These are phyloP conservation scores for Pittosporum tobira DNA, from an alignment of 129 eudicot species.

Conservation along the genomic window DNA sequence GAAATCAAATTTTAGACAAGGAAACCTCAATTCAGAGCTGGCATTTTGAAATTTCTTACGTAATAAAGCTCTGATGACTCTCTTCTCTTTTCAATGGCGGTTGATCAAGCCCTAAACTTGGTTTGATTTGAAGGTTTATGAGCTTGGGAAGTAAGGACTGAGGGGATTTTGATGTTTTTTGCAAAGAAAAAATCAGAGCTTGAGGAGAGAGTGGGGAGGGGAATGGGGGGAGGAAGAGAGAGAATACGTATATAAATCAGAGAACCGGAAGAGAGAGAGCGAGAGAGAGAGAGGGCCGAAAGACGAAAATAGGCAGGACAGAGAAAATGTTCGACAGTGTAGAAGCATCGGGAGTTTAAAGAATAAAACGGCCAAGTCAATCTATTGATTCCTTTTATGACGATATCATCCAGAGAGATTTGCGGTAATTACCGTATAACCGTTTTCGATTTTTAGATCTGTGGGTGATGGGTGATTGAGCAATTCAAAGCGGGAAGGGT, in stretches of 20 bases:
- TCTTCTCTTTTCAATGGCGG: conserved; percentile 23
- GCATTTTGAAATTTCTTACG: conserved; percentile 5
- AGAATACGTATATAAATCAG: no score
- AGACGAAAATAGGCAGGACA: conserved; percentile 8
- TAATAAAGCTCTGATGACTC: background rate
- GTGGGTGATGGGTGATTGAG: background rate
- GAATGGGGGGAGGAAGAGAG: no score
- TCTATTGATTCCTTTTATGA: background rate
- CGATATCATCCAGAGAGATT: background rate
- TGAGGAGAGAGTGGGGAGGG: background rate
- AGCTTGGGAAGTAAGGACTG: background rate
- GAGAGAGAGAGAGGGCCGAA: conserved; percentile 9
- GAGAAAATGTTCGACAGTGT: conserved; percentile 8
- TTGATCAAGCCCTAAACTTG: no score
- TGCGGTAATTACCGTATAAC: background rate
- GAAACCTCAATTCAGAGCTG: background rate
- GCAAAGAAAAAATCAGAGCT: background rate
- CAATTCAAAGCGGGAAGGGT: conserved; percentile 4
- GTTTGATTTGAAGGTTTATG: background rate
- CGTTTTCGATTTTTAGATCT: background rate
- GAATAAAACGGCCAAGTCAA: conserved; percentile 3
- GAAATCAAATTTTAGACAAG: background rate
- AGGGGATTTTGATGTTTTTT: background rate
- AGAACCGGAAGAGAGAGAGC: background rate
- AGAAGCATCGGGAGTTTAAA: conserved; percentile 24